phyloP scores from a whole-genome alignment of 148 eudicot species.

The Heliosperma pusillum region DNA sequence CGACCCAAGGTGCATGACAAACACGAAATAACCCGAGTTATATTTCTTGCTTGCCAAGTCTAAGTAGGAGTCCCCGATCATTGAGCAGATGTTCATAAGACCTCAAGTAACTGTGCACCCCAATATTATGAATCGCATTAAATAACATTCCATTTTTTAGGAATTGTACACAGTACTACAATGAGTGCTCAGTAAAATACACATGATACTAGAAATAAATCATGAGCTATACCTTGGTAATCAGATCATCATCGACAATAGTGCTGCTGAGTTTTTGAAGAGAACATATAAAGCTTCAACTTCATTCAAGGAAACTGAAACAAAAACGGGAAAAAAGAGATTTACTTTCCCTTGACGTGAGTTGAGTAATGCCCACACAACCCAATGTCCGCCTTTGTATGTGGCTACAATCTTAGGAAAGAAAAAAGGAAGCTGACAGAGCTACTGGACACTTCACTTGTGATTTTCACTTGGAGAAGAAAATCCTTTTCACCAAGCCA shows the following conservation, averaged over 20 bases:
- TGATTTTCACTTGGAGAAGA: not conserved
- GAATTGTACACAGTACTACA: no score
- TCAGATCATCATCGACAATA: conserved; percentile 31
- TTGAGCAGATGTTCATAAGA: no score
- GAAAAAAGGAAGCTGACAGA: conserved; percentile 1
- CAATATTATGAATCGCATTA: no score
- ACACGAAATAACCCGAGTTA: no score
- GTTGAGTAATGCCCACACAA: no score
- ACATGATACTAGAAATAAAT: not conserved
- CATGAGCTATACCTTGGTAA: conserved; percentile 30
- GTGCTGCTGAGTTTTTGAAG: conserved; percentile 35
- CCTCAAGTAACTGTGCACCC: no score
- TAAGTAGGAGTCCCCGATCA: no score
- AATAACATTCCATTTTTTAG: no score
- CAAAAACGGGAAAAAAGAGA: not conserved
- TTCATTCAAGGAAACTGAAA: conserved; percentile 35
- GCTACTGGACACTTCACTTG: not conserved
- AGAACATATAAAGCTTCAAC: conserved; percentile 37
- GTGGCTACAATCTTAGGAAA: not conserved
- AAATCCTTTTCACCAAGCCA: not conserved
- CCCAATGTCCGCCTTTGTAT: not conserved
- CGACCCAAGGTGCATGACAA: no score
- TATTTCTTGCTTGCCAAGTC: no score
- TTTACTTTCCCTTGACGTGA: not conserved
- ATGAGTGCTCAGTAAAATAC: not conserved